A percentile compares a stretch with the other conserved stretches of the same genome.
Evolutionary conservation across 352 stramenopile species (phyloP).

Genomic region (Hyaloperonospora arabidopsidis): DNA sequence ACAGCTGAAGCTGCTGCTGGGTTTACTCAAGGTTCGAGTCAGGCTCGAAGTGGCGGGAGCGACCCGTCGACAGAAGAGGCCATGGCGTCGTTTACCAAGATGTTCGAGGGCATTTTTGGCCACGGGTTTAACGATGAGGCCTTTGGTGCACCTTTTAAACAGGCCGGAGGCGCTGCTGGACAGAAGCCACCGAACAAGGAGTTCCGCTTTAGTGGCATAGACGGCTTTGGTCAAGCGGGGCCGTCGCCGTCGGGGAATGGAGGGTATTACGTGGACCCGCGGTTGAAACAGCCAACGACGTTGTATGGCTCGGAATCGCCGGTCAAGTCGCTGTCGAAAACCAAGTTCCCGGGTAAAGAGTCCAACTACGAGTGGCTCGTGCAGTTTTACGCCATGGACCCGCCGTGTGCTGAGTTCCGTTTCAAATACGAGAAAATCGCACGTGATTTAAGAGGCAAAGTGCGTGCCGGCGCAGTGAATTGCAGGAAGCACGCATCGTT

Average conservation of each 20-base stretch:
- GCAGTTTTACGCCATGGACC: conserved; percentile 66
- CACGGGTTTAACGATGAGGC: conserved; percentile 36
- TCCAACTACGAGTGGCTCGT: conserved; percentile 80
- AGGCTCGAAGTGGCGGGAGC: too few relatives aligned
- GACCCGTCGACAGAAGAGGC: conserved; percentile 41
- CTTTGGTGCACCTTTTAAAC: too few relatives aligned
- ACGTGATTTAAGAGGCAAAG: conserved; percentile 54
- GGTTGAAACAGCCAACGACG: conserved; percentile 25
- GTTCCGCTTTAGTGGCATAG: conserved; percentile 76
- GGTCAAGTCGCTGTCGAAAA: conserved; percentile 52
- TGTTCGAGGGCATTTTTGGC: conserved; percentile 86
- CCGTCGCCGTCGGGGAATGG: too few relatives aligned
- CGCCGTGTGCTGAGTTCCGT: conserved; percentile 50
- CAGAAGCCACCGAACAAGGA: conserved; percentile 54
- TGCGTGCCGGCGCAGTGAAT: conserved; percentile 72
- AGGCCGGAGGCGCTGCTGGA: conserved; percentile 6
- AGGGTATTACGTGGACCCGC: neutral
- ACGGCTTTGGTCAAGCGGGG: conserved; percentile 49
- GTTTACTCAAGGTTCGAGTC: conserved; percentile 8
- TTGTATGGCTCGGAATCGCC: conserved; percentile 59
- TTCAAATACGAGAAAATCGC: conserved; percentile 56
- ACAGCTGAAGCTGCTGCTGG: conserved; percentile 6
- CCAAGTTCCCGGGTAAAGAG: conserved; percentile 61
- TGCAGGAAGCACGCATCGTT: conserved; percentile 58
- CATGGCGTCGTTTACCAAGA: conserved; percentile 75